Base-by-base conservation (phyloP, 75 land plant genomes). In the Sequoiadendron giganteum region DNA sequence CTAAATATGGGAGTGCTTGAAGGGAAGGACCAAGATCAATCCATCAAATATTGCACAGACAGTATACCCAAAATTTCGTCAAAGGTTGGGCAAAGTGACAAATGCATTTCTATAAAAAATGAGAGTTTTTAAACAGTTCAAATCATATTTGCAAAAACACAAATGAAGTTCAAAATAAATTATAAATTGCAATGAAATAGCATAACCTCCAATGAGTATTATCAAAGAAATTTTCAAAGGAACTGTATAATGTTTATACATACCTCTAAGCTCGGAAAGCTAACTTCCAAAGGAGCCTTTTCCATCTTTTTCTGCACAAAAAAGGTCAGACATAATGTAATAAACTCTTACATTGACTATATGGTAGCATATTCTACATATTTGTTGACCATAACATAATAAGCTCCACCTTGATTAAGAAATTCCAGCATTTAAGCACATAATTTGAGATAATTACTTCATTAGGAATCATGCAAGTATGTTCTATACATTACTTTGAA, bases 181-280 rank as follows among this genome's bases (percentile, higher is more conserved):
- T 58, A 21, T 58, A 18, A 25, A 16, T 21, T 18, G 1, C 65
- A 58, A 58, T 58, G 45, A 79, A 80, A 80, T 7, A 15, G 18
- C 21, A 80, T 78, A 3, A 54, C 11, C 4, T 58, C 6, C 11
- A 36, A 43, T 80, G 47, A 15, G 4, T 5, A 21, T 25, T 40
- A 43, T 1, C 10, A 43, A 43, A 80, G 83, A 80, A 40, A 80
- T 42, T 2, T 7, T 43, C n/a, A 8, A 80, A 38, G 80, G 10
- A 0, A 21, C n/a, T 43, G 28, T 42, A 43, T 80, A 3, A 42
- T 80, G 19, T 80, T 30, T 80, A 42, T 80, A 80, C 83, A 43
- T 80, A 80, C 83, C 80, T 80, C 83, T 43, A 80, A 42, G 83
- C 83, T 80, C 43, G 83, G 83, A 80, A 80, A 80, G 3, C 30